Evolutionary conservation across 805 yeast genomes (phyloP).

Genomic region (Sugiyamaella marilandica): DNA sequence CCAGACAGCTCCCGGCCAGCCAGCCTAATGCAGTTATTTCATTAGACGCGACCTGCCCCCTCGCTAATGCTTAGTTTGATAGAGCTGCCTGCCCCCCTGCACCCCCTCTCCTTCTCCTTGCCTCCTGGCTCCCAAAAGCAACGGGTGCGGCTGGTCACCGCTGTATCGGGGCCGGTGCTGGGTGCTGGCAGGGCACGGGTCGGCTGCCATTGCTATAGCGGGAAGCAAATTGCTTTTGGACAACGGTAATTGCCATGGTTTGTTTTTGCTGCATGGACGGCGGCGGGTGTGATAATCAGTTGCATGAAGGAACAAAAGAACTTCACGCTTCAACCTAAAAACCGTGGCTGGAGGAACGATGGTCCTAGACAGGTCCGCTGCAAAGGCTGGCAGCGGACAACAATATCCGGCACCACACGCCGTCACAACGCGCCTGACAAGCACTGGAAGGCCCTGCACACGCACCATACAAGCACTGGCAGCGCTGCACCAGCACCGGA

Average conservation of each 20-base stretch:
- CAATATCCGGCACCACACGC: too few relatives aligned
- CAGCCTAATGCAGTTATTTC: not conserved
- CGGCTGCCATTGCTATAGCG: not conserved
- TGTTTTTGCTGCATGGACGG: not conserved
- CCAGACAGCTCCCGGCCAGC: slow-evolving; percentile 5
- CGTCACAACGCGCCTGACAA: too few relatives aligned
- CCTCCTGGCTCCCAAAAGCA: not conserved
- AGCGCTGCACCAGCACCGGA: too few relatives aligned
- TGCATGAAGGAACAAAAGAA: not conserved
- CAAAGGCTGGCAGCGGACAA: too few relatives aligned
- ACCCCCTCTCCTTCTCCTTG: not conserved
- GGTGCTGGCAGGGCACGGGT: too few relatives aligned
- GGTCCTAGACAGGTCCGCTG: not conserved
- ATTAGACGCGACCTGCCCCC: slow-evolving; percentile 1
- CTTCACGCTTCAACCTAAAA: not conserved
- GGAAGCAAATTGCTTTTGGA: not conserved
- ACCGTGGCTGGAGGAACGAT: not conserved
- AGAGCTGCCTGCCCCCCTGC: slow-evolving; percentile 1
- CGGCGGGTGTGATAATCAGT: not conserved
- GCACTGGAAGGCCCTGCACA: too few relatives aligned
- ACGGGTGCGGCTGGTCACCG: not conserved
- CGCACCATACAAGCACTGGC: too few relatives aligned
- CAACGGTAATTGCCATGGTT: not conserved
- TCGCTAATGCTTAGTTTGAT: not conserved
- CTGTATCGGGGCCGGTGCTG: too few relatives aligned